phyloP scores from a whole-genome alignment of 1,284 basidiomycete genomes.

The Marasmius fiardii region DNA sequence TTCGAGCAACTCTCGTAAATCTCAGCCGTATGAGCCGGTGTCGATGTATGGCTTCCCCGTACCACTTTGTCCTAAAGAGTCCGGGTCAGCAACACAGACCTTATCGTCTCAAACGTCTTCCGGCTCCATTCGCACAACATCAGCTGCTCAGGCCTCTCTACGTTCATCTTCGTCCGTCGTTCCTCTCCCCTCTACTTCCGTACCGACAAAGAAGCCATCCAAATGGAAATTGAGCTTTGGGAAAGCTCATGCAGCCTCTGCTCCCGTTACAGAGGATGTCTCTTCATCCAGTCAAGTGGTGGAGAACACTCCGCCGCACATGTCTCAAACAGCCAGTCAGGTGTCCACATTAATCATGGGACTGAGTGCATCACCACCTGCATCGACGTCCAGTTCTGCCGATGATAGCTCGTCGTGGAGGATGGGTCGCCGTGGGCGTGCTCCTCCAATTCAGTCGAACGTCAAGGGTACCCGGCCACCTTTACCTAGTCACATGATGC shows the following conservation, averaged over 20 bases:
- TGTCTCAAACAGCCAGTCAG: conserved; percentile 62
- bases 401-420: conserved; percentile 33
- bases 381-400: conserved; percentile 17
- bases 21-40: conserved; percentile 34
- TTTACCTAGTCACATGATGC: conserved; percentile 6
- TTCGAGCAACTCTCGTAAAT: conserved; percentile 8
- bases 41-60: conserved; percentile 39
- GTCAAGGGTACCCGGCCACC: conserved; percentile 16
- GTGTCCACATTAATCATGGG: conserved; percentile 71
- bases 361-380: conserved; percentile 40
- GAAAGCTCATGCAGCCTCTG: conserved; percentile 42
- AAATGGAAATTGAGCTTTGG: conserved; percentile 80
- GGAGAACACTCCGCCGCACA: conserved; percentile 24
- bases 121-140: conserved; percentile 13
- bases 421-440: conserved; percentile 34
- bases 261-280: conserved; percentile 24
- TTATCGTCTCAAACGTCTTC: conserved; percentile 1
- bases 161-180: conserved; percentile 18
- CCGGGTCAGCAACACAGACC: conserved; percentile 2
- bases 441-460: conserved; percentile 16
- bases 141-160: conserved; percentile 16
- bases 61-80: conserved; percentile 24
- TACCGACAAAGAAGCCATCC: conserved; percentile 64
- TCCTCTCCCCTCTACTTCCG: conserved; percentile 16
- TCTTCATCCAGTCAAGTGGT: conserved; percentile 32